These are phyloP conservation scores for Oleoguttula mirabilis DNA, from an alignment of 495 filamentous ascomycete genomes.

Conservation along the genomic window DNA sequence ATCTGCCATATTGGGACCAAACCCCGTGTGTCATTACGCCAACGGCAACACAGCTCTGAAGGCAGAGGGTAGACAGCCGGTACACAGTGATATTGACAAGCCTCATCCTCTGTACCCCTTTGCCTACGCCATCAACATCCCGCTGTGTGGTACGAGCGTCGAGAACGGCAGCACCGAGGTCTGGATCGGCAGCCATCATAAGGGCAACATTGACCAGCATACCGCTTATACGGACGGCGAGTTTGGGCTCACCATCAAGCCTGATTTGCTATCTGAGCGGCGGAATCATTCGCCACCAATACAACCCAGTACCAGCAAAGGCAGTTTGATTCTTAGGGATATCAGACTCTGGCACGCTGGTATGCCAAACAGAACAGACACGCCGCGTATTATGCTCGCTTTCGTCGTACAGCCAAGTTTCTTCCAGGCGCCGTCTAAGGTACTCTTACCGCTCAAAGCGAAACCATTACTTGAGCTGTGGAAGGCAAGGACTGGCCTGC, in stretches of 20 bases:
- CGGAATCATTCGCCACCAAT: constrained; percentile 33
- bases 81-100: constrained; percentile 48
- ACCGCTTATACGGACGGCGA: constrained; percentile 38
- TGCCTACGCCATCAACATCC: constrained; percentile 43
- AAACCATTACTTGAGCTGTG: constrained; percentile 13
- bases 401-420: constrained; percentile 31
- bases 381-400: constrained; percentile 45
- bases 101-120: constrained; percentile 43
- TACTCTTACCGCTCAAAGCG: constrained; percentile 10
- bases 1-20: constrained; percentile 10
- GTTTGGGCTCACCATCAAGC: constrained; percentile 37
- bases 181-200: constrained; percentile 46
- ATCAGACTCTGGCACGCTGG: constrained; percentile 51
- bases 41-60: constrained; percentile 31
- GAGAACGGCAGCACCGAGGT: constrained; percentile 49
- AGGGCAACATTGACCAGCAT: constrained; percentile 31
- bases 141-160: constrained; percentile 39
- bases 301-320: constrained; percentile 41
- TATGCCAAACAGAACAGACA: constrained; percentile 41
- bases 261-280: constrained; percentile 32
- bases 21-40: constrained; percentile 23
- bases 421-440: constrained; percentile 13
- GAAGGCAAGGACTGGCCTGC: constrained; percentile 11
- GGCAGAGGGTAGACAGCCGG: constrained; percentile 25
- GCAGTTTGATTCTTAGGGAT: constrained; percentile 43